Evolutionary conservation across 441 rosid genomes (phyloP).

Genomic region (Populus hybrid): DNA sequence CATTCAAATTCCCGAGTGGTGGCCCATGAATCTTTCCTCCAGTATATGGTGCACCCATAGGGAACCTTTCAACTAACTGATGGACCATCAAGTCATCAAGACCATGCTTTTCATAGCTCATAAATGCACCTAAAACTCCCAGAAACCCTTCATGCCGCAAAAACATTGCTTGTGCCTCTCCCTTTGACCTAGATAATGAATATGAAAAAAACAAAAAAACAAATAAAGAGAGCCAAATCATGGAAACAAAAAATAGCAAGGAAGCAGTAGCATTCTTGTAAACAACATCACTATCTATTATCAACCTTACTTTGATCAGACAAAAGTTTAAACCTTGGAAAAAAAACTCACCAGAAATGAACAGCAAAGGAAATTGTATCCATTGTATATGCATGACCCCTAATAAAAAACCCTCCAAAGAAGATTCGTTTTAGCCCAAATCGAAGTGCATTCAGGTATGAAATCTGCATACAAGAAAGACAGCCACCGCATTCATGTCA

Average conservation of each 20-base stretch:
- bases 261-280: slow-evolving; percentile 3
- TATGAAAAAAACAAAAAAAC: slow-evolving; percentile 9
- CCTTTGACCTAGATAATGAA: slow-evolving; percentile 73
- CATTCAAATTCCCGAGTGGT: slow-evolving; percentile 91
- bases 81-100: slow-evolving; percentile 97
- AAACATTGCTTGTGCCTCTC: slow-evolving; percentile 96
- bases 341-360: slow-evolving; percentile 64
- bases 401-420: slow-evolving; percentile 93
- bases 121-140: slow-evolving; percentile 98
- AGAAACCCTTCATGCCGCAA: slow-evolving; percentile 97
- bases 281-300: neutral
- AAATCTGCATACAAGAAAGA: slow-evolving; percentile 41
- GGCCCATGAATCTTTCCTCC: slow-evolving; percentile 99
- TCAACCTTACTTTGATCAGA: neutral
- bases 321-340: neutral
- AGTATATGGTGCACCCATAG: slow-evolving; percentile 99
- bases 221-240: neutral
- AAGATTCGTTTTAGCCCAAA: slow-evolving; percentile 88
- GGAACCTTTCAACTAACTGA: slow-evolving; percentile 99
- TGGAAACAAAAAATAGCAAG: slow-evolving; percentile 9
- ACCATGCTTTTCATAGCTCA: slow-evolving; percentile 99
- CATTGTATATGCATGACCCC: slow-evolving; percentile 94
- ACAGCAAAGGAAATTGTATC: slow-evolving; percentile 97
- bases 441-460: slow-evolving; percentile 86
- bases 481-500: slow-evolving; percentile 5